These are phyloP conservation scores for Helicostylum pulchrum DNA, from an alignment of 192 early-diverging fungal species.

Conservation along the genomic window DNA sequence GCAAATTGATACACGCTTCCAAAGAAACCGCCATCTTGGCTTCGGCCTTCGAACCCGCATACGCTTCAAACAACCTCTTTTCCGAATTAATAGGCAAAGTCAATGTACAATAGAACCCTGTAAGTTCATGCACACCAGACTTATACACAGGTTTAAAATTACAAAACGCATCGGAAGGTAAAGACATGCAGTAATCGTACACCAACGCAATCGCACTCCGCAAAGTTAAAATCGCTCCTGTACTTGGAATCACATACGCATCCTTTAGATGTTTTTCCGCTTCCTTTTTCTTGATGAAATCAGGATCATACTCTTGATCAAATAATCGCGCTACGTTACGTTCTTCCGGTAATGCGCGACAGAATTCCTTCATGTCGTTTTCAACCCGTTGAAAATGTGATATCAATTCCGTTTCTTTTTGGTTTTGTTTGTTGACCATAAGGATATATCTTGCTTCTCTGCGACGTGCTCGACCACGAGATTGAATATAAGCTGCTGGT, in stretches of 20 bases:
- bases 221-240: conserved; percentile 69
- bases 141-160: conserved; percentile 52
- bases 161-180: conserved; percentile 62
- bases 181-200: conserved; percentile 64
- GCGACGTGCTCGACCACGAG: conserved; percentile 80
- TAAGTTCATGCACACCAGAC: conserved; percentile 29
- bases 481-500: conserved; percentile 79
- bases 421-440: conserved; percentile 57
- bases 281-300: conserved; percentile 28
- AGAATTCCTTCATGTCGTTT: conserved; percentile 59
- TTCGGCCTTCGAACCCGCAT: conserved; percentile 47
- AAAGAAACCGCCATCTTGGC: conserved; percentile 72
- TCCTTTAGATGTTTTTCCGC: conserved; percentile 40
- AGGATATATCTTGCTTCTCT: conserved; percentile 72
- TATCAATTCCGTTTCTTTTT: conserved; percentile 27
- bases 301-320: conserved; percentile 3
- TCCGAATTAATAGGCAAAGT: too few relatives aligned
- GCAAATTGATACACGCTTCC: conserved; percentile 68
- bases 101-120: too few relatives aligned
- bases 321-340: conserved; percentile 30
- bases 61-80: conserved; percentile 40
- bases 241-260: conserved; percentile 55
- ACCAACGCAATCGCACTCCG: conserved; percentile 62
- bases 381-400: conserved; percentile 44
- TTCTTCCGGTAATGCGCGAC: conserved; percentile 39